phyloP scores from a whole-genome alignment of 2,329 filamentous ascomycete genomes.

The Sporothrix globosa region DNA sequence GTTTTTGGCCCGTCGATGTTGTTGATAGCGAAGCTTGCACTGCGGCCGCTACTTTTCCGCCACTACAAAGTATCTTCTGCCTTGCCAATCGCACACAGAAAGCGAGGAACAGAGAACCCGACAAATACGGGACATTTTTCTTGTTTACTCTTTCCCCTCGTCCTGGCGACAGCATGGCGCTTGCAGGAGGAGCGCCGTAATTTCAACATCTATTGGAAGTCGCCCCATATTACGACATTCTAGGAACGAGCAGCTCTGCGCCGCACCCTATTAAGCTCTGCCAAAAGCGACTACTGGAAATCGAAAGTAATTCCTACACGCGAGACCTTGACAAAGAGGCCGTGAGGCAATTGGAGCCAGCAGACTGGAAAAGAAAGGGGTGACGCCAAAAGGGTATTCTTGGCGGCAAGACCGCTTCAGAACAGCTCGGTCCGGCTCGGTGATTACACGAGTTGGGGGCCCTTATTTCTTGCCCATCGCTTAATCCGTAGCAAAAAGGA shows the following conservation, averaged over 20 bases:
- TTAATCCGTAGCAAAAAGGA: not conserved
- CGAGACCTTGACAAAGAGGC: not conserved
- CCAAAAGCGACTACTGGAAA: slow-evolving; percentile 20
- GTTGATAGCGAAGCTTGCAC: not conserved
- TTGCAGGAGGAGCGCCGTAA: slow-evolving; percentile 6
- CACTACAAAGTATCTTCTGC: slow-evolving; percentile 2
- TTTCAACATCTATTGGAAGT: not conserved
- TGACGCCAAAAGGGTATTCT: slow-evolving; percentile 6
- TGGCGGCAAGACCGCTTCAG: not conserved
- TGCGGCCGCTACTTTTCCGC: slow-evolving; percentile 17
- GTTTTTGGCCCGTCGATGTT: not conserved
- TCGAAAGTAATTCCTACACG: not conserved
- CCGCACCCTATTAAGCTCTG: not conserved
- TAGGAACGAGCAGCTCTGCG: slow-evolving; percentile 13
- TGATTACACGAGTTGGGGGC: slow-evolving; percentile 9
- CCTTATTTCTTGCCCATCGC: not conserved
- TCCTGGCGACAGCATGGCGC: slow-evolving; percentile 17
- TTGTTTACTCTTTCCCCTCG: not conserved
- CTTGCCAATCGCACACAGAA: not conserved
- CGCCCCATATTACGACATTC: slow-evolving; percentile 3
- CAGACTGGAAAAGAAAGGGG: not conserved
- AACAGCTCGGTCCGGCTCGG: slow-evolving; percentile 29
- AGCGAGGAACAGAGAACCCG: not conserved
- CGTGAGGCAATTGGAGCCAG: not conserved
- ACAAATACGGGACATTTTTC: not conserved